Evolutionary conservation across 495 filamentous ascomycete species (phyloP).

Genomic region (Aspergillus leporis): DNA sequence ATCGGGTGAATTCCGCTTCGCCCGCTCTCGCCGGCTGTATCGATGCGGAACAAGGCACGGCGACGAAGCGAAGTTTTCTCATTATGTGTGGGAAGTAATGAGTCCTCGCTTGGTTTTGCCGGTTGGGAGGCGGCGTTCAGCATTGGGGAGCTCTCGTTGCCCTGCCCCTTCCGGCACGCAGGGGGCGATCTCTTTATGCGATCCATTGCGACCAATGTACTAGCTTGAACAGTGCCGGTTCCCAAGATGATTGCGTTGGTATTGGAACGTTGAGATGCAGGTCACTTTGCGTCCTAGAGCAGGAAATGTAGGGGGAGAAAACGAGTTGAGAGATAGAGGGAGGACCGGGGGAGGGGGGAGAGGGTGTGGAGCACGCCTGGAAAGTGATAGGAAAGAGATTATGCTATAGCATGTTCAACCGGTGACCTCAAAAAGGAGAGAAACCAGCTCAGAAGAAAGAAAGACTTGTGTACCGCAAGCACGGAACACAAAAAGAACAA

Average conservation of each 20-base stretch:
- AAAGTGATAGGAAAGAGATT: not conserved
- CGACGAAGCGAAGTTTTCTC: constrained; percentile 22
- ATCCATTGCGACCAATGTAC: not conserved
- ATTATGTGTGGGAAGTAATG: constrained; percentile 31
- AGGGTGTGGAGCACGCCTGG: not conserved
- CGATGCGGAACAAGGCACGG: constrained; percentile 43
- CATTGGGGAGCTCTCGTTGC: constrained; percentile 3
- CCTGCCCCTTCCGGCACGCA: constrained; percentile 2
- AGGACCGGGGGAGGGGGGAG: no score
- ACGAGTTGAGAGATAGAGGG: not conserved
- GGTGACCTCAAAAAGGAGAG: not conserved
- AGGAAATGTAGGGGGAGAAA: not conserved
- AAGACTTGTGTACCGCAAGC: not conserved
- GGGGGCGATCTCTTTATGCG: not conserved
- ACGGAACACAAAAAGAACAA: not conserved
- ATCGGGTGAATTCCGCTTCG: constrained; percentile 60
- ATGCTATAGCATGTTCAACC: not conserved
- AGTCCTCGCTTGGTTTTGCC: constrained; percentile 9
- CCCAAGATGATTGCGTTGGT: not conserved
- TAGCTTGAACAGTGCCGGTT: not conserved
- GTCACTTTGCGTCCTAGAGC: not conserved
- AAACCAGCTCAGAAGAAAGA: not conserved
- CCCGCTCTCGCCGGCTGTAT: constrained; percentile 66
- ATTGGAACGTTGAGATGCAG: not conserved
- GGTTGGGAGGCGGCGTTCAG: constrained; percentile 7